Evolutionary conservation across 345 rosid species (phyloP).

Genomic region (Geranium rotundifolium): DNA sequence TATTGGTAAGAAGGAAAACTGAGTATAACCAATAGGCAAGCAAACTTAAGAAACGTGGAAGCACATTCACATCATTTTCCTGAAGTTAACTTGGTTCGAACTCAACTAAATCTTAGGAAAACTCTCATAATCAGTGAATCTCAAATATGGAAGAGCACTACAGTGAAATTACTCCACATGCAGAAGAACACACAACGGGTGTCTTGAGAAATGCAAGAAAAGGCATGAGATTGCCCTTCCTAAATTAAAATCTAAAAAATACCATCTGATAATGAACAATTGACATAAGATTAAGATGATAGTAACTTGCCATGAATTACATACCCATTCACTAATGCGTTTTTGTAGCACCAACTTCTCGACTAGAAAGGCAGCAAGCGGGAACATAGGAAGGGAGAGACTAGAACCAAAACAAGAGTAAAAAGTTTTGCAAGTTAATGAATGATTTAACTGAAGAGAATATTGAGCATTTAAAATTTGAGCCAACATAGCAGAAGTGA

Average conservation of each 20-base stretch:
- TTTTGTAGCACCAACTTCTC: slow-evolving; percentile 66
- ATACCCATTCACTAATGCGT: slow-evolving; percentile 51
- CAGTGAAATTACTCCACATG: too few species aligned
- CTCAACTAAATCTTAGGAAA: background rate
- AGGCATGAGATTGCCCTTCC: background rate
- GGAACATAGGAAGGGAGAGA: slow-evolving; percentile 69
- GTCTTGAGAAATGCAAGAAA: background rate
- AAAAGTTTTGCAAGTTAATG: slow-evolving; percentile 2
- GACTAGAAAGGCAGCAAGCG: slow-evolving; percentile 65
- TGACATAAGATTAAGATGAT: slow-evolving; percentile 3
- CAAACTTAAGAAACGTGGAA: background rate
- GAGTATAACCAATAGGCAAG: background rate
- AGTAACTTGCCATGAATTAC: slow-evolving; percentile 17
- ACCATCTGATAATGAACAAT: background rate
- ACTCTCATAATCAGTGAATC: too few species aligned
- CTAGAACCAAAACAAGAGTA: slow-evolving; percentile 28
- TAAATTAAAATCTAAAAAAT: too few species aligned
- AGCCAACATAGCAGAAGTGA: slow-evolving; percentile 2
- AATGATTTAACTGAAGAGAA: background rate
- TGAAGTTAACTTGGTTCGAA: background rate
- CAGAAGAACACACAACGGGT: background rate
- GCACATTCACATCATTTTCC: background rate
- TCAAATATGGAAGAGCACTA: too few species aligned
- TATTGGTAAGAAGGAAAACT: background rate
- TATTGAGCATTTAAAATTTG: background rate